Evolutionary conservation across 345 rosid species (phyloP), one percentile per base, ranked within the genome.

Genomic region (Hibiscus syriacus): DNA sequence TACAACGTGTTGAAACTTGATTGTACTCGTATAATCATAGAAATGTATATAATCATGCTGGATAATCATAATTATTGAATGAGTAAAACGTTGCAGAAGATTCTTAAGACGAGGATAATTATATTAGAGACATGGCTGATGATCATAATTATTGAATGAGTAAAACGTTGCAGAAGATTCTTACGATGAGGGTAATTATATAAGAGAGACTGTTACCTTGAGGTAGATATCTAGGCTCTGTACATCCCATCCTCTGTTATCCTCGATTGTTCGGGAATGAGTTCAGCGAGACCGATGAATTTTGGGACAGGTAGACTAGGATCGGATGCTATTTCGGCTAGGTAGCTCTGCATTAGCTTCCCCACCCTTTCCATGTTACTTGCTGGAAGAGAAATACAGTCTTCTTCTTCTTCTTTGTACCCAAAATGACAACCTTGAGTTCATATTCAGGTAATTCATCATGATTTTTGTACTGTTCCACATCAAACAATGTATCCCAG

Each of bases 161-260:
- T n/a, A n/a, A n/a, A n/a, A n/a, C n/a, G n/a, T n/a, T n/a, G n/a
- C n/a, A n/a, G n/a, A n/a, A n/a, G n/a, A n/a, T n/a, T n/a, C n/a
- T n/a, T n/a, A n/a, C n/a, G n/a, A n/a, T n/a, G n/a, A n/a, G n/a
- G n/a, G n/a, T n/a, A n/a, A n/a, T n/a, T n/a, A n/a, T n/a, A n/a
- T n/a, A n/a, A n/a, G n/a, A n/a, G n/a, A n/a, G n/a, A n/a, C n/a
- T n/a, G n/a, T n/a, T n/a, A n/a, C n/a, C n/a, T n/a, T n/a, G n/a
- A n/a, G n/a, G n/a, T n/a, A n/a, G n/a, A n/a, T n/a, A n/a, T n/a
- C n/a, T n/a, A n/a, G n/a, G n/a, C n/a, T 80, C 96, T 77, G 56
- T 93, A 90, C 71, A 90, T 86, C 0, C 97, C 98, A 78, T 93
- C 98, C 75, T 93, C 97, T 32, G 90, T 86, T 56, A 83, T 55